A percentile compares a stretch with the other conserved stretches of the same genome.
Evolutionary conservation across 2,329 filamentous ascomycete species (phyloP).

Genomic region (Arthrobotrys conoides): DNA sequence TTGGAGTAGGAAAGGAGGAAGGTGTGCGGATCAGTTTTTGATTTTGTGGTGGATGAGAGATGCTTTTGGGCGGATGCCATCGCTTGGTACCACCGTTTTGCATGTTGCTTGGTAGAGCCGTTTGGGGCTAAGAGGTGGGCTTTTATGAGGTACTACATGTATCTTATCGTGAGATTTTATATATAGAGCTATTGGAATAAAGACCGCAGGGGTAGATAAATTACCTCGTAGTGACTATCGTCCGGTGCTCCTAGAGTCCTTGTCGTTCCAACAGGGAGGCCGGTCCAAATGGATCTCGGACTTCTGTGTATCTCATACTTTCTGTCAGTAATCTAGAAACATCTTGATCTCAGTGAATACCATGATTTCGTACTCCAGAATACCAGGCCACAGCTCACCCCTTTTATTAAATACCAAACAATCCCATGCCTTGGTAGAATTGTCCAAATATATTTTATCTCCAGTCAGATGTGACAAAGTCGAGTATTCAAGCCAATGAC

Average conservation of each 20-base stretch:
- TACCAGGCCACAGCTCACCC: slow-evolving; percentile 66
- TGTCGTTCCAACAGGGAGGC: slow-evolving; percentile 66
- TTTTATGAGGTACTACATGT: slow-evolving; percentile 83
- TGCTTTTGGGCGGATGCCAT: slow-evolving; percentile 82
- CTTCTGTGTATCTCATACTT: slow-evolving; percentile 61
- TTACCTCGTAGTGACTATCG: slow-evolving; percentile 65
- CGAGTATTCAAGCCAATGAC: slow-evolving; percentile 69
- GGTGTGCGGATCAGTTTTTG: slow-evolving; percentile 29
- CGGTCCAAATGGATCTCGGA: slow-evolving; percentile 68
- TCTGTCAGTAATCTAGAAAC: neutral
- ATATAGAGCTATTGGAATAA: neutral
- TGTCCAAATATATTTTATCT: slow-evolving; percentile 67
- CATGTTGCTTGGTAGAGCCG: slow-evolving; percentile 75
- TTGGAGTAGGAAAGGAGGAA: slow-evolving; percentile 55
- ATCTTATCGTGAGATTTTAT: neutral
- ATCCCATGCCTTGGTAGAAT: slow-evolving; percentile 68
- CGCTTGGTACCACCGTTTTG: slow-evolving; percentile 81
- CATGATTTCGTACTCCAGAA: slow-evolving; percentile 65
- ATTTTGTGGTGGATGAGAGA: slow-evolving; percentile 68
- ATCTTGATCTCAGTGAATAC: slow-evolving; percentile 28
- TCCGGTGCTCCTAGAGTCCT: slow-evolving; percentile 69
- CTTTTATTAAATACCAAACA: slow-evolving; percentile 67
- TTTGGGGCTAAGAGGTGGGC: slow-evolving; percentile 83
- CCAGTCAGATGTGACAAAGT: slow-evolving; percentile 68
- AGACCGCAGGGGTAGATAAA: neutral